phyloP scores from a whole-genome alignment of 768 basidiomycete genomes.

The Punctularia strigosozonata region DNA sequence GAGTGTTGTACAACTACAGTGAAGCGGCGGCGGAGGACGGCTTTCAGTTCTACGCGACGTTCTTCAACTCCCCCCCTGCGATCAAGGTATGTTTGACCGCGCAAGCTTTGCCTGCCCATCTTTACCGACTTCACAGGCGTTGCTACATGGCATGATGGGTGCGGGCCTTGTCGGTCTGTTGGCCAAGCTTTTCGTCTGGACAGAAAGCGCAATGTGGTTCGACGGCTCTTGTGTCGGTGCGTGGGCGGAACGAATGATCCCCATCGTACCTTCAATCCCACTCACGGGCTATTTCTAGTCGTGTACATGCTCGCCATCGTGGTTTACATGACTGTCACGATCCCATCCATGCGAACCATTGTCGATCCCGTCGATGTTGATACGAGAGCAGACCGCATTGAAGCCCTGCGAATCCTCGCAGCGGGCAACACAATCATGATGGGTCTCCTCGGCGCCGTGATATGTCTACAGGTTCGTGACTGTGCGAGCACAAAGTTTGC shows the following conservation, averaged over 20 bases:
- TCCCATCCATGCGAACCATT: conserved; percentile 69
- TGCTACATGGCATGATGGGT: conserved; percentile 77
- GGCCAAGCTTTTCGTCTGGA: conserved; percentile 77
- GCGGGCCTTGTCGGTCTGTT: conserved; percentile 67
- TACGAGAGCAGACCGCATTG: conserved; percentile 52
- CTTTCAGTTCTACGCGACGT: conserved; percentile 84
- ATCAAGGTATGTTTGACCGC: conserved; percentile 57
- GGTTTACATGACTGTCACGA: conserved; percentile 73
- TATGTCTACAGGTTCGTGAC: conserved; percentile 57
- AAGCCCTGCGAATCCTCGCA: conserved; percentile 71
- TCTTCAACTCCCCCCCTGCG: conserved; percentile 86
- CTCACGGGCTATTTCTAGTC: conserved; percentile 26
- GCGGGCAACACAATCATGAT: conserved; percentile 85
- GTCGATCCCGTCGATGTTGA: conserved; percentile 47
- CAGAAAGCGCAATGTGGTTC: conserved; percentile 90
- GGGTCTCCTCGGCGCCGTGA: conserved; percentile 49
- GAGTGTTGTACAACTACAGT: conserved; percentile 63
- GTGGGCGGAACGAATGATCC: conserved; percentile 12
- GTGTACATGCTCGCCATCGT: conserved; percentile 66
- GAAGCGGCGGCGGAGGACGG: conserved; percentile 62
- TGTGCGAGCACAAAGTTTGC: conserved; percentile 1
- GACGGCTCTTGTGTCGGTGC: conserved; percentile 82
- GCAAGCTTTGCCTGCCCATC: conserved; percentile 1
- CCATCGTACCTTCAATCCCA: not conserved
- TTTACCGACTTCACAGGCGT: conserved; percentile 36